phyloP scores from a whole-genome alignment of 129 eudicot species.

The Flaveria brownii region DNA sequence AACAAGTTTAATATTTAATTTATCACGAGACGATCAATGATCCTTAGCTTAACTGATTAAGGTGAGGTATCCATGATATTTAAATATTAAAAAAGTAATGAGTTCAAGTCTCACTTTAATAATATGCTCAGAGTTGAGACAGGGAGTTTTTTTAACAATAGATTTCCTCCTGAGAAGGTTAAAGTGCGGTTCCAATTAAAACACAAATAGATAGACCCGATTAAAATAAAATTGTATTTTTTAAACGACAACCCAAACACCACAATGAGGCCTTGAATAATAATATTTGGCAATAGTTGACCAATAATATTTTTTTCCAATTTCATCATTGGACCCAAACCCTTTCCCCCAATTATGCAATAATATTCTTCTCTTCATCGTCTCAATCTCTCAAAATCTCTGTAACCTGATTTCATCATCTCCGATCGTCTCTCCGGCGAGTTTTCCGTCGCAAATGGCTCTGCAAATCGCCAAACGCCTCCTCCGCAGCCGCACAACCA shows the following conservation, averaged over 20 bases:
- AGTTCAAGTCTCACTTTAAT: too few species aligned
- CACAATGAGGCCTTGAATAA: neutral
- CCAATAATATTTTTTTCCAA: neutral
- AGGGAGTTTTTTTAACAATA: too few species aligned
- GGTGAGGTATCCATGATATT: too few species aligned
- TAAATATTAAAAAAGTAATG: too few species aligned
- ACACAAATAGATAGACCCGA: too few species aligned
- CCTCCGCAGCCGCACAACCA: conserved; percentile 48
- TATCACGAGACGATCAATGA: too few species aligned
- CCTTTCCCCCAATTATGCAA: conserved; percentile 28
- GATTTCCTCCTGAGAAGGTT: too few species aligned
- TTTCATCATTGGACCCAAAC: neutral
- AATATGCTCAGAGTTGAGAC: too few species aligned
- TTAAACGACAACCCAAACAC: neutral
- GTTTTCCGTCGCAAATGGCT: conserved; percentile 51
- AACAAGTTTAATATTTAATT: too few species aligned
- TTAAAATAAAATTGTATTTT: too few species aligned
- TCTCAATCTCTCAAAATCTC: conserved; percentile 9
- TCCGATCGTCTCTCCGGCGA: conserved; percentile 27
- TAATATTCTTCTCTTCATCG: conserved; percentile 22
- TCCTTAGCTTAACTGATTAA: too few species aligned
- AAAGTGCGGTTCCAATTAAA: too few species aligned
- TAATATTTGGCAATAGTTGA: conserved; percentile 3
- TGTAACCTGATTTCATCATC: conserved; percentile 19
- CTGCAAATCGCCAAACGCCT: conserved; percentile 66